Base-by-base conservation (phyloP, 2,329 filamentous ascomycete species). In the Saccharata proteae region DNA sequence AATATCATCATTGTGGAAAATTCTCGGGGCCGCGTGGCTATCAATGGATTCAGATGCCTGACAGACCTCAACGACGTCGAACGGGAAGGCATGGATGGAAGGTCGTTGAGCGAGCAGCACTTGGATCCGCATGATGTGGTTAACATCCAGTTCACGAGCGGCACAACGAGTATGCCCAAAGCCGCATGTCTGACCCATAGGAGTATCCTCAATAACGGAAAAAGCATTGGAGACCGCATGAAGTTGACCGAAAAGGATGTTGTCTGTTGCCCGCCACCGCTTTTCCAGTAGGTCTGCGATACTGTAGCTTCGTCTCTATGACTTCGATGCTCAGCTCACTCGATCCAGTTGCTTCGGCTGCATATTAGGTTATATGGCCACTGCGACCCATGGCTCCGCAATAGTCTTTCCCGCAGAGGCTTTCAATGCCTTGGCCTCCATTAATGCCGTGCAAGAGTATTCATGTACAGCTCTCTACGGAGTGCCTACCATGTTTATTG, bases 71-170 rank as follows among this genome's bases (percentile, higher is more conserved):
- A 58, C 31, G 39, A 54, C 27, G 47, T 69, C 21, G 22, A 16
- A 7, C 11, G 17, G 12, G 7, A 8, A 18, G 28, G 33, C 1
- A 14, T 11, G 1, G 22, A 26, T 13, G 33, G 18, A 7, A 22
- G 17, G 14, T 13, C 13, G 6, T 43, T 64, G 12, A 59, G 65
- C 16, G 53, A 68, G 37, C 51, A 63, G 15, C 59, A 60, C 0
- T 62, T 78, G 2, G 42, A 62, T 11, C 64, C 74, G 0, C 53
- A 71, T 38, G 88, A 96, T 30, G 74, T 80, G 3, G 77, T 92
- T 42, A 96, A 94, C 51, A 93, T 96, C 41, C 88, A 96, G 54
- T 96, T 96, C 61, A 98, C 90, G 0, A 88, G 80, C 0, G 90
- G 88, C n/a, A 96, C 90, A 0, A 96, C 90, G 0, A 82, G 81